phyloP scores from a whole-genome alignment of 2,329 filamentous ascomycete species.

The Pestalotiopsis sp. region DNA sequence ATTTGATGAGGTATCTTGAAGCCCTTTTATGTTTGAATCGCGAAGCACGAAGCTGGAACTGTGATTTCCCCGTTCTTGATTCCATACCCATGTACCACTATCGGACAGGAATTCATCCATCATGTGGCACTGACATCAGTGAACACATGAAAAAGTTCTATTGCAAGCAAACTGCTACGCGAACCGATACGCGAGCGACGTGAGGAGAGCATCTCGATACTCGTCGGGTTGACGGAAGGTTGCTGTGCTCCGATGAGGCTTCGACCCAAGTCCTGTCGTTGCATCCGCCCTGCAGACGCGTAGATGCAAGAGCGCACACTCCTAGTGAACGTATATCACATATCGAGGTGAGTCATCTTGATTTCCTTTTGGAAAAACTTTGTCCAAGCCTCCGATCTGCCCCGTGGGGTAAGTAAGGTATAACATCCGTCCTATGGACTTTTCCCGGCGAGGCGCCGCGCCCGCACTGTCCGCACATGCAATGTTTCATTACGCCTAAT shows the following conservation, averaged over 20 bases:
- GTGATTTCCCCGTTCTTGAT: neutral
- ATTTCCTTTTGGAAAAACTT: neutral
- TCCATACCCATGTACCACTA: neutral
- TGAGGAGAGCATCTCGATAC: neutral
- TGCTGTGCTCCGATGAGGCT: neutral
- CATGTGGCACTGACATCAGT: neutral
- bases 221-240: neutral
- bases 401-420: neutral
- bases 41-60: neutral
- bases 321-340: neutral
- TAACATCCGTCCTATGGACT: neutral
- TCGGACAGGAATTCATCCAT: neutral
- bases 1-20: neutral
- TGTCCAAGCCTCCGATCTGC: neutral
- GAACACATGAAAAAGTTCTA: neutral
- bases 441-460: neutral
- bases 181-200: too few species aligned
- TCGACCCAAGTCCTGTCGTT: neutral
- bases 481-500: neutral
- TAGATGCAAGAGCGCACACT: neutral
- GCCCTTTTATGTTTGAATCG: neutral
- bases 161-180: too few species aligned
- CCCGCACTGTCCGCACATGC: neutral
- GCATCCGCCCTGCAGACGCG: neutral
- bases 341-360: neutral